A percentile compares a stretch with the other conserved stretches of the same genome.
Conservation (phyloP, 2,329 filamentous ascomycete genomes). For the Epichloe uncinata region DNA sequence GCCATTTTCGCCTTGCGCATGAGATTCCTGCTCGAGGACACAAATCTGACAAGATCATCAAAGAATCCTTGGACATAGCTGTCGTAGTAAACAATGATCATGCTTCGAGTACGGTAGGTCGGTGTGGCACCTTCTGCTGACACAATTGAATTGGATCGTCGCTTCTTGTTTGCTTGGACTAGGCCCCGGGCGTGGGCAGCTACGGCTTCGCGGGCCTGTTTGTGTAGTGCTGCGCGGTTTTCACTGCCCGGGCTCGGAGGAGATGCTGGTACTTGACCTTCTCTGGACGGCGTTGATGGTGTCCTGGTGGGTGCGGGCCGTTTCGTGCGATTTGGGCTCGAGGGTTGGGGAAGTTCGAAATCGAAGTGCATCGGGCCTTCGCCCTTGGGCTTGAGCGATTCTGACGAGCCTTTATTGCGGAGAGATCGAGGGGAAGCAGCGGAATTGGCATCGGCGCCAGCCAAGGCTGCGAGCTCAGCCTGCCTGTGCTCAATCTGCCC, state of each 20-base stretch:
- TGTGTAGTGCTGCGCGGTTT: slow-evolving; percentile 11
- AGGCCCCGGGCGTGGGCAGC: slow-evolving; percentile 32
- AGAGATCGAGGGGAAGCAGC: slow-evolving; percentile 27
- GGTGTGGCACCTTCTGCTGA: slow-evolving; percentile 34
- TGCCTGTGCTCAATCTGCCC: slow-evolving; percentile 49
- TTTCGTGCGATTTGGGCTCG: background rate
- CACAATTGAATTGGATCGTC: slow-evolving; percentile 37
- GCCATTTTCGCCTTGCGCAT: slow-evolving; percentile 84
- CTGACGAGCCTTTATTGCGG: slow-evolving; percentile 38
- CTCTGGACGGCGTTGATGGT: slow-evolving; percentile 11
- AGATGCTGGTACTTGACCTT: slow-evolving; percentile 13
- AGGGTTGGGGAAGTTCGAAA: background rate
- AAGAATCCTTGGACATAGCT: slow-evolving; percentile 73
- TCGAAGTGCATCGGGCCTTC: slow-evolving; percentile 21
- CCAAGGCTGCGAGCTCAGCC: slow-evolving; percentile 41
- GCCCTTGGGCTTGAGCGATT: slow-evolving; percentile 37
- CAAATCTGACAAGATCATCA: slow-evolving; percentile 68
- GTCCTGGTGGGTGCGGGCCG: slow-evolving; percentile 4
- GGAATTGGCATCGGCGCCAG: slow-evolving; percentile 13
- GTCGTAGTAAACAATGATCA: slow-evolving; percentile 88
- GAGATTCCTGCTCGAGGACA: slow-evolving; percentile 67
- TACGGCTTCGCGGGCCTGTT: slow-evolving; percentile 31
- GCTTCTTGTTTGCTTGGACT: slow-evolving; percentile 35
- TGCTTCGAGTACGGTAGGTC: slow-evolving; percentile 56
- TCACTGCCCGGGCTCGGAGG: slow-evolving; percentile 12